Percentiles rank a stretch among this genome's conserved stretches.
phyloP scores from a whole-genome alignment of 2,329 filamentous ascomycete species.

The Trichoderma afroharzianum region DNA sequence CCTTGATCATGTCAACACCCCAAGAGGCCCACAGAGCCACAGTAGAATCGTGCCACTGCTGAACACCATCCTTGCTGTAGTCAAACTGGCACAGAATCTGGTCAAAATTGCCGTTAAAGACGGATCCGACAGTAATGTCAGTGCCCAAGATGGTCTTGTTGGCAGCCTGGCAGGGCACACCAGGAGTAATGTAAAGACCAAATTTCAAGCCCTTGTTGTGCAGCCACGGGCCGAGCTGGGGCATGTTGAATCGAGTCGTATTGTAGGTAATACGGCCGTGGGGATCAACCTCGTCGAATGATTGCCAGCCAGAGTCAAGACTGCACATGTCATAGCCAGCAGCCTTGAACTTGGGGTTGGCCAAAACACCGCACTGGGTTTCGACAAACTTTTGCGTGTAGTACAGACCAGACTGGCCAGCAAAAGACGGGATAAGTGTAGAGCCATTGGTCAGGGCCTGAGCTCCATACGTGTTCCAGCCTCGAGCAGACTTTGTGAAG shows the following conservation, averaged over 20 bases:
- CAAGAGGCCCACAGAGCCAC: constrained; percentile 17
- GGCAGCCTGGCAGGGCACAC: constrained; percentile 15
- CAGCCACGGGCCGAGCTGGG: constrained; percentile 16
- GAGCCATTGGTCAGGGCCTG: constrained; percentile 10
- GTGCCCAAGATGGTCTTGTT: constrained; percentile 18
- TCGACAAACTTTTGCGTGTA: constrained; percentile 16
- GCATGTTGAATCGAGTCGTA: constrained; percentile 15
- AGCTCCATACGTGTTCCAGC: constrained; percentile 9
- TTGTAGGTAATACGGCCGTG: constrained; percentile 17
- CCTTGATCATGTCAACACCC: constrained; percentile 19
- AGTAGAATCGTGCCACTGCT: constrained; percentile 18
- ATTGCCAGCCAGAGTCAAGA: constrained; percentile 29
- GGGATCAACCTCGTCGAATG: constrained; percentile 10
- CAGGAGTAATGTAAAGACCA: constrained; percentile 15
- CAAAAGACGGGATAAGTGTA: constrained; percentile 5
- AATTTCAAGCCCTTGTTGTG: constrained; percentile 10
- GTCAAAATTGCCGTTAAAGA: constrained; percentile 12
- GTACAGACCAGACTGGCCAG: constrained; percentile 12
- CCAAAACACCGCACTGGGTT: constrained; percentile 13
- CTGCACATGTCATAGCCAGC: constrained; percentile 14
- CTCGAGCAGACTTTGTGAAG: constrained; percentile 1
- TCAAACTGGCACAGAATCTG: constrained; percentile 19
- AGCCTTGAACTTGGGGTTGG: constrained; percentile 8
- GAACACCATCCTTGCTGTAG: constrained; percentile 15
- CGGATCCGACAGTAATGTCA: not conserved